Base-by-base conservation (phyloP, 805 yeast genomes). In the Nakazawaea holstii region DNA sequence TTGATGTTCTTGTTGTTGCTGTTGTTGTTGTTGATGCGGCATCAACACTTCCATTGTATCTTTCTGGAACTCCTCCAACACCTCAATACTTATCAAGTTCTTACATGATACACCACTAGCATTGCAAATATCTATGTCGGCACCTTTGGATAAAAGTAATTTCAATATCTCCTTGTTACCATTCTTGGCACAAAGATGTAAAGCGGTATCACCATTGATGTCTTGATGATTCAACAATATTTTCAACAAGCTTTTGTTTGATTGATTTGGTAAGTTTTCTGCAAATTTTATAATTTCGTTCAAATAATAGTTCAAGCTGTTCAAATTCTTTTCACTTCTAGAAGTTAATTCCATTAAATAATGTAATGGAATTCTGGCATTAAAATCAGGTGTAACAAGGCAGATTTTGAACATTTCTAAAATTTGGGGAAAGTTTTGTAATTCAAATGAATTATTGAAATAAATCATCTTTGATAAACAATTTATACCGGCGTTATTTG, bases 171-270 rank as follows among this genome's bases (percentile, higher is more conserved):
- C 62, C 11, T 73, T 61, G 44, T 83, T 77, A 3, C 76, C 75
- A 8, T 78, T 67, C 33, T 79, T 71, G 13, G 80, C 78, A 0
- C 96, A 90, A 39, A 92, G 69, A 57, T 89, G 95, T 42, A 90
- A 67, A 6, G 95, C 88, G 0, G 97, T 88, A 55, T 90, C 88
- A 4, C 97, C 97, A 51, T 80, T 74, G 20, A 72, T 73, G 63
- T 94, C 98, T 59, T 80, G 87, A 55, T 83, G 90, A 58, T 88
- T 86, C 28, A 85, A 59, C 36, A 85, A 68, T 53, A 82, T 77
- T 43, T 77, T 75, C 38, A 82, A 72, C 43, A 80, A 56, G 17
- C 72, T 67, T 42, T 67, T 67, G 43, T 70, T 68, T 3, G 63
- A 67, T 28, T 61, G 55, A 13, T 48, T 50, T 5, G 50, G 48